A percentile compares a stretch with the other conserved stretches of the same genome.
phyloP scores from a whole-genome alignment of 805 yeast genomes.

The Candida maris region DNA sequence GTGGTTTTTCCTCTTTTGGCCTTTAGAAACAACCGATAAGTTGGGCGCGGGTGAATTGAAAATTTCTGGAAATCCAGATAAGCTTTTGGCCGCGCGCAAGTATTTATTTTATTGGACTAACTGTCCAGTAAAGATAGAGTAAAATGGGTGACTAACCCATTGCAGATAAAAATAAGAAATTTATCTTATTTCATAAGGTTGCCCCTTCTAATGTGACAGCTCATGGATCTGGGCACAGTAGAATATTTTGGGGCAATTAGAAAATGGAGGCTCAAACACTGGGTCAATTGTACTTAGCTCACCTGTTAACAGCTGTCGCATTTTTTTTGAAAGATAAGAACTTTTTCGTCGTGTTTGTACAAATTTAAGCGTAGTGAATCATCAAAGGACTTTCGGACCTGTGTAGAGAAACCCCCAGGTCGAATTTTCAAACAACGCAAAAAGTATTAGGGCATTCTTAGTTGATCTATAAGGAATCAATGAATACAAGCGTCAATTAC shows the following conservation, averaged over 20 bases:
- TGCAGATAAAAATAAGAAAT: background rate
- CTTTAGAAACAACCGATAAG: background rate
- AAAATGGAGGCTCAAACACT: background rate
- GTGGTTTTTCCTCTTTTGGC: background rate
- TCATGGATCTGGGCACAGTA: background rate
- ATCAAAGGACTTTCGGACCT: too few species aligned
- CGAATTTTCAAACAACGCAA: background rate
- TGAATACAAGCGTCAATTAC: background rate
- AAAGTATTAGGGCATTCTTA: background rate
- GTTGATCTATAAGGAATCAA: background rate
- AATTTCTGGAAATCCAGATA: background rate
- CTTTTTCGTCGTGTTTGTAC: background rate
- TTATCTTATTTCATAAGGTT: too few species aligned
- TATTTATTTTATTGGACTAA: background rate
- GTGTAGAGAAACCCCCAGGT: too few species aligned
- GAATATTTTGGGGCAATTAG: background rate
- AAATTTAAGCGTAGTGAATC: too few species aligned
- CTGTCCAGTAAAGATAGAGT: background rate
- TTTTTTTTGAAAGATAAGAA: background rate
- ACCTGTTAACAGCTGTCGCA: too few species aligned
- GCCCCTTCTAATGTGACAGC: background rate
- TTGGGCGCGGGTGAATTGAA: background rate
- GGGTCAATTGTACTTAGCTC: background rate
- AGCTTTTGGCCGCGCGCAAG: slow-evolving; percentile 1
- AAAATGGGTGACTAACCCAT: background rate